Percentiles rank a stretch among this genome's conserved stretches.
These are phyloP conservation scores for Climacium dendroides DNA, from an alignment of 225 moss, liverwort and hornwort genomes.

Conservation along the genomic window DNA sequence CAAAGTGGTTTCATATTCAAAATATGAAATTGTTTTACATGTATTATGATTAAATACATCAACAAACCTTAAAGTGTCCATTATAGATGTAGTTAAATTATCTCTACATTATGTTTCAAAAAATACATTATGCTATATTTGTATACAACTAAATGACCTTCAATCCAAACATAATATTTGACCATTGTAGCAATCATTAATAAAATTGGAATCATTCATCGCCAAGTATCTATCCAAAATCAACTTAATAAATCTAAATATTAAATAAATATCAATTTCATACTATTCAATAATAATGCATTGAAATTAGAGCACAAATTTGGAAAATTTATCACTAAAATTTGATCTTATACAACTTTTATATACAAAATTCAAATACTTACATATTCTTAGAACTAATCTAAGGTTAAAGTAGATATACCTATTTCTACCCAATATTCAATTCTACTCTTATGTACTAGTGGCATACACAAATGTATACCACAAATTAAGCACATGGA, in stretches of 20 bases:
- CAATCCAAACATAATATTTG: neutral
- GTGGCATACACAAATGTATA: neutral
- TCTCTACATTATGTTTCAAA: neutral
- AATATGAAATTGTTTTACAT: neutral
- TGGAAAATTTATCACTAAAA: neutral
- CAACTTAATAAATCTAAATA: neutral
- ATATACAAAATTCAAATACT: neutral
- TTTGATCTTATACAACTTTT: neutral
- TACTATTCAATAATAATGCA: neutral
- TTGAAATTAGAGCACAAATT: neutral
- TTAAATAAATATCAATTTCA: neutral
- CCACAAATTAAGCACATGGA: accelerated
- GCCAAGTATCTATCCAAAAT: neutral
- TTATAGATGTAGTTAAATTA: neutral
- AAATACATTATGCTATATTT: neutral
- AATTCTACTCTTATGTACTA: too few species aligned
- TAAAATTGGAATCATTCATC: neutral
- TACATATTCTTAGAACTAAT: neutral
- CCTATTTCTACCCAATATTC: neutral
- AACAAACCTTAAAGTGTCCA: neutral
- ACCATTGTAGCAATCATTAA: accelerated
- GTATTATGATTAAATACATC: neutral
- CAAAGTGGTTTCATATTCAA: neutral
- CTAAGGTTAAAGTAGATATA: neutral
- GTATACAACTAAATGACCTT: neutral